Conservation (phyloP, 768 basidiomycete genomes). For the Russula virescens region DNA sequence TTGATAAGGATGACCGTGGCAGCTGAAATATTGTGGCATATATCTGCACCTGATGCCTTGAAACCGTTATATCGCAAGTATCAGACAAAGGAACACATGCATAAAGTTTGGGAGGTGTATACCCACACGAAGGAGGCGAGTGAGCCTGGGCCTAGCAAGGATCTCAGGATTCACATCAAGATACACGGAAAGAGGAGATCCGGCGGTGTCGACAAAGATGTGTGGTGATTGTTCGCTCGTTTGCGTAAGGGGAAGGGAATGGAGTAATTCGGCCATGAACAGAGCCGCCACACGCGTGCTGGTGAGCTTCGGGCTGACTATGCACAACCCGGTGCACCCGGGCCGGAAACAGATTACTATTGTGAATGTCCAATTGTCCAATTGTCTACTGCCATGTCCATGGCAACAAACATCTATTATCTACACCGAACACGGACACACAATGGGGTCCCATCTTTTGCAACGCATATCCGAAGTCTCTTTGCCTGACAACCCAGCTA, state of each 20-base stretch:
- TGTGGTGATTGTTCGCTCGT: slow-evolving; percentile 15
- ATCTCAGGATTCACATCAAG: slow-evolving; percentile 50
- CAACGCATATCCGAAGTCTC: neutral
- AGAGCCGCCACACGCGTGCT: neutral
- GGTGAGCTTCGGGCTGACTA: too few relatives aligned
- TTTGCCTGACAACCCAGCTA: slow-evolving; percentile 5
- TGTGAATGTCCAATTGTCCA: neutral
- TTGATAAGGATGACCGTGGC: slow-evolving; percentile 60
- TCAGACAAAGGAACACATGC: neutral
- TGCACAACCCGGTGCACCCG: neutral
- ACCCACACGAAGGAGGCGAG: slow-evolving; percentile 32
- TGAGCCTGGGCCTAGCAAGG: slow-evolving; percentile 43
- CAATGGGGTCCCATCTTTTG: neutral
- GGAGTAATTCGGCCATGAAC: neutral
- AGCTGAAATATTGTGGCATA: slow-evolving; percentile 45
- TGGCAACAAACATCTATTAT: slow-evolving; percentile 8
- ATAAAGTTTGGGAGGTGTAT: neutral
- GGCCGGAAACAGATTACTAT: neutral
- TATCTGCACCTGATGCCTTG: slow-evolving; percentile 51
- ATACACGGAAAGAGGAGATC: slow-evolving; percentile 44
- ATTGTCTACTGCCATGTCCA: slow-evolving; percentile 1
- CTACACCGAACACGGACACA: neutral
- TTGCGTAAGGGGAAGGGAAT: slow-evolving; percentile 8
- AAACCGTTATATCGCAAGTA: neutral
- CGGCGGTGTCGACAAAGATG: slow-evolving; percentile 39